Evolutionary conservation across 2,329 filamentous ascomycete genomes (phyloP).

Genomic region (Tolypocladium endophyticum): DNA sequence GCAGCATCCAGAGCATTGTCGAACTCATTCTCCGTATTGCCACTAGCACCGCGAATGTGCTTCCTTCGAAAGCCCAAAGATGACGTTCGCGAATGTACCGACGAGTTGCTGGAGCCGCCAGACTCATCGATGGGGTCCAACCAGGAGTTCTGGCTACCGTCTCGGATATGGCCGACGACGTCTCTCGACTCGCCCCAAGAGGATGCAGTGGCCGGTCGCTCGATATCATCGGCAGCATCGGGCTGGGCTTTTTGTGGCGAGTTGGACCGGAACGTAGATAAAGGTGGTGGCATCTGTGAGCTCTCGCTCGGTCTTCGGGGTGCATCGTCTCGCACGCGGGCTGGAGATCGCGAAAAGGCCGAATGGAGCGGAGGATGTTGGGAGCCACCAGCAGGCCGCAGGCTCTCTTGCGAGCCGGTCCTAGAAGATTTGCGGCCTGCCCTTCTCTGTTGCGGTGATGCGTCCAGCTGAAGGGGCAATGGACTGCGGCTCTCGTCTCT

Average conservation of each 20-base stretch:
- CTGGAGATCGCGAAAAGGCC: slow-evolving; percentile 41
- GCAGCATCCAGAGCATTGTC: slow-evolving; percentile 91
- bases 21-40: slow-evolving; percentile 77
- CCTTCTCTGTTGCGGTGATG: slow-evolving; percentile 14
- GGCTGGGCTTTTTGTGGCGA: slow-evolving; percentile 26
- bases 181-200: slow-evolving; percentile 13
- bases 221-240: slow-evolving; percentile 7
- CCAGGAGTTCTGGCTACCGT: slow-evolving; percentile 75
- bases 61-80: slow-evolving; percentile 58
- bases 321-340: slow-evolving; percentile 18
- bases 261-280: slow-evolving; percentile 52
- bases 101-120: slow-evolving; percentile 67
- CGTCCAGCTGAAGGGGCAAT: slow-evolving; percentile 8
- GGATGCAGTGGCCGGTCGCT: slow-evolving; percentile 3
- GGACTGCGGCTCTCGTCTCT: slow-evolving; percentile 12
- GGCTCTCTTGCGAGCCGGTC: slow-evolving; percentile 13
- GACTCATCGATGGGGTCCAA: slow-evolving; percentile 92
- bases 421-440: slow-evolving; percentile 7
- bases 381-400: slow-evolving; percentile 13
- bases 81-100: slow-evolving; percentile 69
- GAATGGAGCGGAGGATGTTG: slow-evolving; percentile 33
- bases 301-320: slow-evolving; percentile 39
- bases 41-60: slow-evolving; percentile 57
- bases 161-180: slow-evolving; percentile 33
- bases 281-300: slow-evolving; percentile 57